These are phyloP conservation scores for Phaeotremella skinneri DNA, from an alignment of 768 basidiomycete species.

Conservation along the genomic window DNA sequence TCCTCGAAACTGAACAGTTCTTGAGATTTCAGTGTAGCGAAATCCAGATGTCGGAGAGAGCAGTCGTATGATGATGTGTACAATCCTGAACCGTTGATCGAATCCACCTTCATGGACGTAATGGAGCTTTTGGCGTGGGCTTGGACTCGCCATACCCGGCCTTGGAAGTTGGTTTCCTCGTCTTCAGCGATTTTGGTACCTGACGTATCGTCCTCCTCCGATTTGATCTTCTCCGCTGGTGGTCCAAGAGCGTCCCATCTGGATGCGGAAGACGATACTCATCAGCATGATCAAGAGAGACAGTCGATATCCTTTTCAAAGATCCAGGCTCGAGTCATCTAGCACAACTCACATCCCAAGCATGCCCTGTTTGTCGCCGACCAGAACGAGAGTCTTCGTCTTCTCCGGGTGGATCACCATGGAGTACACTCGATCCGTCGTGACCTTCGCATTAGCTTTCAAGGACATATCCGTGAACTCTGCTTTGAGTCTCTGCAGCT, in stretches of 20 bases:
- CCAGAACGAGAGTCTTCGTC: constrained; percentile 50
- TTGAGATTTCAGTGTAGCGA: constrained; percentile 47
- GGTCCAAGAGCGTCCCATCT: constrained; percentile 50
- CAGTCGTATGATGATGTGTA: constrained; percentile 54
- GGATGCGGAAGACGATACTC: constrained; percentile 7
- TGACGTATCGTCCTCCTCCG: constrained; percentile 24
- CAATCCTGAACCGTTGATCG: constrained; percentile 47
- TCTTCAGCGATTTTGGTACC: constrained; percentile 26
- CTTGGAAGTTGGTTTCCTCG: constrained; percentile 33
- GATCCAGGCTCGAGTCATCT: not conserved
- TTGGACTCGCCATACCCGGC: constrained; percentile 50
- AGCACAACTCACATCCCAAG: constrained; percentile 48
- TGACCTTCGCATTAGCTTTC: constrained; percentile 47
- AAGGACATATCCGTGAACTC: constrained; percentile 42
- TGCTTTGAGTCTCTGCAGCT: constrained; percentile 30
- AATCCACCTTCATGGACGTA: constrained; percentile 52
- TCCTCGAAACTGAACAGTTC: constrained; percentile 51
- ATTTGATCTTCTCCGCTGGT: constrained; percentile 29
- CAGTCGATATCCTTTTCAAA: not conserved
- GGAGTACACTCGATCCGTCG: constrained; percentile 52
- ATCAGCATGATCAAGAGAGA: not conserved
- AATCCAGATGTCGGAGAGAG: constrained; percentile 51
- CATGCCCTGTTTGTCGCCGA: constrained; percentile 52
- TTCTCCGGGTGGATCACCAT: constrained; percentile 52
- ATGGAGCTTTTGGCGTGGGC: constrained; percentile 47